phyloP scores from a whole-genome alignment of 345 rosid species.

The Camelina laxa region DNA sequence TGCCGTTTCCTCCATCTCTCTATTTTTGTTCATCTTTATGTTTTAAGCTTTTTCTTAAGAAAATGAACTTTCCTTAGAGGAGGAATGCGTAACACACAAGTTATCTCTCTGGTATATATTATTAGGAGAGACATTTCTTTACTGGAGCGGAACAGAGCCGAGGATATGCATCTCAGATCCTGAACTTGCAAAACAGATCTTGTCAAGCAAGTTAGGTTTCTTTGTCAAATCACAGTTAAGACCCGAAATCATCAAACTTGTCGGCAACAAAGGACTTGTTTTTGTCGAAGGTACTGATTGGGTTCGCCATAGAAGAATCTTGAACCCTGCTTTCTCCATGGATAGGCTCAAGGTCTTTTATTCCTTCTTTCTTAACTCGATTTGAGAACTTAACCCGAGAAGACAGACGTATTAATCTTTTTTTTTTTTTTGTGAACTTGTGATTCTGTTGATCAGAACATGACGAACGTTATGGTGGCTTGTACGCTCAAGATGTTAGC shows the following conservation, averaged over 20 bases:
- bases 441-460: constrained; percentile 23
- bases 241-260: constrained; percentile 27
- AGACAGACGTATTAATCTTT: neutral
- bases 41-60: too few species aligned
- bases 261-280: constrained; percentile 47
- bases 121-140: constrained; percentile 54
- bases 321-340: constrained; percentile 54
- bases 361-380: neutral
- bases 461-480: constrained; percentile 40
- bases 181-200: constrained; percentile 48
- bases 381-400: neutral
- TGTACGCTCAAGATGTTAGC: constrained; percentile 44
- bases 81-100: constrained; percentile 5
- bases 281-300: constrained; percentile 48
- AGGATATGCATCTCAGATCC: constrained; percentile 47
- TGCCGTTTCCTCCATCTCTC: constrained; percentile 7
- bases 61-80: too few species aligned
- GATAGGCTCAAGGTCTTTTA: constrained; percentile 53
- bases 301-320: constrained; percentile 48
- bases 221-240: constrained; percentile 33
- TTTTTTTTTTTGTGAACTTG: neutral
- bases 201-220: constrained; percentile 50
- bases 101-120: neutral
- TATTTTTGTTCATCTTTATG: neutral
- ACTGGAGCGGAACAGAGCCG: constrained; percentile 53